A percentile compares a stretch with the other conserved stretches of the same genome.
Conservation (phyloP, 1,284 basidiomycete species). For the Lentinus polychrous region DNA sequence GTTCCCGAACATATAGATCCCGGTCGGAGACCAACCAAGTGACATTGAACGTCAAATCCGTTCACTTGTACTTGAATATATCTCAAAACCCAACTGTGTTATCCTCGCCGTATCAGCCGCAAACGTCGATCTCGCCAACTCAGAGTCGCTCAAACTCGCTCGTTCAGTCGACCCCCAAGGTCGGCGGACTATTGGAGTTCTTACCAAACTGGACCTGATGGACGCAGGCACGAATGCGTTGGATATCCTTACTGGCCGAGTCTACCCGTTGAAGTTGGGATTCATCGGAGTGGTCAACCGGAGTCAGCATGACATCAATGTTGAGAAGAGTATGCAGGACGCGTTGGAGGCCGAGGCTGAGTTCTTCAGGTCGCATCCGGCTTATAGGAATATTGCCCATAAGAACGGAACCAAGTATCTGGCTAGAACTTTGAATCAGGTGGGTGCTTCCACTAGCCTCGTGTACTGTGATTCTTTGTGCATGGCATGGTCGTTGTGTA, state of each 20-base stretch:
- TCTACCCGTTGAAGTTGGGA: constrained; percentile 96
- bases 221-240: constrained; percentile 97
- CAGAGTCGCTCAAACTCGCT: constrained; percentile 94
- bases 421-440: constrained; percentile 91
- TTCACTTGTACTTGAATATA: constrained; percentile 89
- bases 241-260: constrained; percentile 92
- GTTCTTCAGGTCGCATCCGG: constrained; percentile 87
- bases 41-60: constrained; percentile 98
- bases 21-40: constrained; percentile 85
- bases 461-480: not conserved
- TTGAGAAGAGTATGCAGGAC: constrained; percentile 80
- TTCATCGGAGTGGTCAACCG: constrained; percentile 98
- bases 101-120: constrained; percentile 95
- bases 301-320: constrained; percentile 96
- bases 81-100: constrained; percentile 95
- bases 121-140: constrained; percentile 98
- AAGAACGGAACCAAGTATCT: constrained; percentile 96
- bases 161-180: constrained; percentile 94
- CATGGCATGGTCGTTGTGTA: not conserved
- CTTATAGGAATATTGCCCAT: constrained; percentile 94
- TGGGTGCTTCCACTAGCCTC: constrained; percentile 27
- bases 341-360: constrained; percentile 85
- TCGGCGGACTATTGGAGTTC: constrained; percentile 89
- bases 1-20: constrained; percentile 50
- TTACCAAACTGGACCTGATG: constrained; percentile 98